Evolutionary conservation across 2,329 filamentous ascomycete species (phyloP).

Genomic region (Claviceps paspali): DNA sequence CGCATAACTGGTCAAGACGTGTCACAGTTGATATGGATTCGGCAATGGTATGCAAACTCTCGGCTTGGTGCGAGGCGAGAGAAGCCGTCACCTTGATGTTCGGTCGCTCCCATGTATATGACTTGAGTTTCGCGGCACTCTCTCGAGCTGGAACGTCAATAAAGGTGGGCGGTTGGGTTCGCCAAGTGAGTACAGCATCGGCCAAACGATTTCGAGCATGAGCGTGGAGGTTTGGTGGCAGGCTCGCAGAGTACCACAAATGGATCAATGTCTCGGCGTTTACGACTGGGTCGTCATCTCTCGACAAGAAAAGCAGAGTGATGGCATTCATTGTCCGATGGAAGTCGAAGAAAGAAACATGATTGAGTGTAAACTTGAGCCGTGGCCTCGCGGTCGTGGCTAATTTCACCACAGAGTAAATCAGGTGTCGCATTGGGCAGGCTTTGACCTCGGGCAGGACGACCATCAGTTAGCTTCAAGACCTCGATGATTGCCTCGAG

Average conservation of each 20-base stretch:
- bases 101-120: neutral
- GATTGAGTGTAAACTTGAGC: conserved; percentile 8
- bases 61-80: too few species aligned
- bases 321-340: neutral
- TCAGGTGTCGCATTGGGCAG: conserved; percentile 11
- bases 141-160: too few species aligned
- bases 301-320: neutral
- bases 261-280: conserved; percentile 13
- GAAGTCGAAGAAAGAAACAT: neutral
- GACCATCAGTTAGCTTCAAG: too few species aligned
- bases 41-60: neutral
- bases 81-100: neutral
- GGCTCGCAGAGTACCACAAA: conserved; percentile 13
- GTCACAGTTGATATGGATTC: too few species aligned
- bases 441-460: conserved; percentile 6
- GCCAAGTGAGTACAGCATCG: too few species aligned
- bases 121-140: too few species aligned
- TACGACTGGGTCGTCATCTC: conserved; percentile 3
- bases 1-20: neutral
- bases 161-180: too few species aligned
- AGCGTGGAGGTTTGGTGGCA: conserved; percentile 4
- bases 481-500: too few species aligned
- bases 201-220: neutral
- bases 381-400: conserved; percentile 7
- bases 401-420: conserved; percentile 12